phyloP scores from a whole-genome alignment of 208 protist species.

The Trypanosoma rangeli region DNA sequence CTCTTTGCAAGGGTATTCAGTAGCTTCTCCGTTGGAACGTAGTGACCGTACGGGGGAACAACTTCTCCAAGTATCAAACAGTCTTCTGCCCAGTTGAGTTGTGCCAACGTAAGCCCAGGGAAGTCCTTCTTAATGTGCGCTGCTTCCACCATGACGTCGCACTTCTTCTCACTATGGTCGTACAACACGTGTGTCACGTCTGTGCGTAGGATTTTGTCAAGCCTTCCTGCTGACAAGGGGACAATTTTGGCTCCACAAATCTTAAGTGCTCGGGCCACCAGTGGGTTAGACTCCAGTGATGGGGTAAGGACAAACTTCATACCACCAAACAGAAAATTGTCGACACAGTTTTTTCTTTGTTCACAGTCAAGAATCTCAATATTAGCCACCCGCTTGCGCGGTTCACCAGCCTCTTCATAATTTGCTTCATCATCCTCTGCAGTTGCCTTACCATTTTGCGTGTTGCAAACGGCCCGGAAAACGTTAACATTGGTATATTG shows the following conservation, averaged over 20 bases:
- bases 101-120: conserved; percentile 64
- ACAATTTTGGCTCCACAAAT: conserved; percentile 66
- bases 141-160: conserved; percentile 63
- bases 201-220: conserved; percentile 41
- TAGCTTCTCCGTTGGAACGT: conserved; percentile 74
- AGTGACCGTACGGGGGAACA: conserved; percentile 68
- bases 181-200: conserved; percentile 83
- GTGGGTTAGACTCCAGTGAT: conserved; percentile 37
- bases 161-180: conserved; percentile 76
- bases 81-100: conserved; percentile 82
- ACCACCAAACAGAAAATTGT: conserved; percentile 79
- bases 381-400: conserved; percentile 29
- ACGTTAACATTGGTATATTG: conserved; percentile 70
- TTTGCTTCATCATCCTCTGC: conserved; percentile 48
- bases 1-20: conserved; percentile 84
- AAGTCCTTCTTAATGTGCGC: conserved; percentile 41
- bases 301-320: conserved; percentile 61
- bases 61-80: conserved; percentile 82
- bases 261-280: conserved; percentile 42
- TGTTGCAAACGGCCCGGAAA: conserved; percentile 59
- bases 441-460: not conserved
- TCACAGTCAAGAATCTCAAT: conserved; percentile 68
- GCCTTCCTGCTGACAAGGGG: conserved; percentile 19
- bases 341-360: conserved; percentile 60
- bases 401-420: conserved; percentile 44